Percentiles rank a stretch among this genome's conserved stretches.
phyloP scores from a whole-genome alignment of 768 basidiomycete genomes.

The Collybiopsis luxurians region DNA sequence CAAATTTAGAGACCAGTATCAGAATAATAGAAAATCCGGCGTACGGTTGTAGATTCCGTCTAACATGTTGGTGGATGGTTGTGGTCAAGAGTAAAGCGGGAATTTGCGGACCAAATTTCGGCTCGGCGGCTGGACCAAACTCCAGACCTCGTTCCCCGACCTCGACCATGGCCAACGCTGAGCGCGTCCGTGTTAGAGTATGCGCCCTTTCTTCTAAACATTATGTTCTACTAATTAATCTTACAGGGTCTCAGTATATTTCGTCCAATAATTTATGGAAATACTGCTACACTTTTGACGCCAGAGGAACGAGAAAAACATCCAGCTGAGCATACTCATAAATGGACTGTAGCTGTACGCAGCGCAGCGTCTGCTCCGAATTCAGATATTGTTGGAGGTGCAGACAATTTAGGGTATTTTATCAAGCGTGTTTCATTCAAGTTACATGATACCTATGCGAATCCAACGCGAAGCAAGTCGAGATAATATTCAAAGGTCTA shows the following conservation, averaged over 20 bases:
- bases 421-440: conserved; percentile 97
- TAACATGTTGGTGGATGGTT: conserved; percentile 41
- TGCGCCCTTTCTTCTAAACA: conserved; percentile 29
- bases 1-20: conserved; percentile 2
- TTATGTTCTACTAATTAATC: conserved; percentile 1
- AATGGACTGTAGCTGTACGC: conserved; percentile 94
- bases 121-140: conserved; percentile 18
- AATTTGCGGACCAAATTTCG: conserved; percentile 25
- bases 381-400: conserved; percentile 81
- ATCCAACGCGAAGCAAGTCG: conserved; percentile 82
- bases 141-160: conserved; percentile 30
- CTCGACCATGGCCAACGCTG: conserved; percentile 49
- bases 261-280: conserved; percentile 94
- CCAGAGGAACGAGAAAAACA: conserved; percentile 63
- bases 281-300: conserved; percentile 79
- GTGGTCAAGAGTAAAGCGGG: conserved; percentile 21
- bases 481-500: background rate
- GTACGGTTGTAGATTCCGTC: conserved; percentile 65
- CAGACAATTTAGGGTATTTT: conserved; percentile 87
- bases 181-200: conserved; percentile 80
- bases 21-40: conserved; percentile 17
- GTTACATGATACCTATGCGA: conserved; percentile 93
- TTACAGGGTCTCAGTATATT: conserved; percentile 80
- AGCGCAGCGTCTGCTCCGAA: conserved; percentile 77
- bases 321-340: conserved; percentile 83